Conservation (phyloP, 257 asterid species). For the Solanum tarapatanum region DNA sequence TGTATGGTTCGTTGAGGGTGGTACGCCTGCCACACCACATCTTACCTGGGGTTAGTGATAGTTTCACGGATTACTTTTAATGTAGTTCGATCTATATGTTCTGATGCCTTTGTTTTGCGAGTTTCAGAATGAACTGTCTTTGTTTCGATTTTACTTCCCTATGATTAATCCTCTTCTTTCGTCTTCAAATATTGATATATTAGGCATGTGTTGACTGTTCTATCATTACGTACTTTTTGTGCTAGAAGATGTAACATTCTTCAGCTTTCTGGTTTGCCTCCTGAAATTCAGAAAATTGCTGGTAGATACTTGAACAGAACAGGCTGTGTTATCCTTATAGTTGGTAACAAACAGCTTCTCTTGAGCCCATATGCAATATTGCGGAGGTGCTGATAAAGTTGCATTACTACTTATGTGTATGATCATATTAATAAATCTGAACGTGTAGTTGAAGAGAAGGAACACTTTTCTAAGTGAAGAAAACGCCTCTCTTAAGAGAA, state of each 20-base stretch:
- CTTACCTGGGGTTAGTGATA: not conserved
- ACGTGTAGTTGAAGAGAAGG: not conserved
- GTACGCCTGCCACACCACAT: not conserved
- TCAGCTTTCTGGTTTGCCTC: not conserved
- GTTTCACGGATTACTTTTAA: not conserved
- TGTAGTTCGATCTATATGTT: not conserved
- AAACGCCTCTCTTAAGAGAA: too few species aligned
- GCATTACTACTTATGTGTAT: not conserved
- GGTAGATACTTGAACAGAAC: not conserved
- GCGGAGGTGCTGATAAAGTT: not conserved
- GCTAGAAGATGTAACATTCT: not conserved
- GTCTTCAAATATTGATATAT: not conserved
- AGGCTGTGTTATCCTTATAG: not conserved
- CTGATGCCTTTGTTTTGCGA: not conserved
- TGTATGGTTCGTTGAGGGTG: not conserved
- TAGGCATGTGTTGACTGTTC: not conserved
- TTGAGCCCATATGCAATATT: not conserved
- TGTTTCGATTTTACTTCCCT: not conserved
- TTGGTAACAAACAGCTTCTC: not conserved
- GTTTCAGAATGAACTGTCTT: not conserved
- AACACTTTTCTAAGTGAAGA: not conserved
- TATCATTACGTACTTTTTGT: not conserved
- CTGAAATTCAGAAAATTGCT: not conserved
- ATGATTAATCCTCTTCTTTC: not conserved
- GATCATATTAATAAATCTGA: not conserved